Evolutionary conservation across 2,329 filamentous ascomycete genomes (phyloP).

Genomic region (Aspergillus ustus): DNA sequence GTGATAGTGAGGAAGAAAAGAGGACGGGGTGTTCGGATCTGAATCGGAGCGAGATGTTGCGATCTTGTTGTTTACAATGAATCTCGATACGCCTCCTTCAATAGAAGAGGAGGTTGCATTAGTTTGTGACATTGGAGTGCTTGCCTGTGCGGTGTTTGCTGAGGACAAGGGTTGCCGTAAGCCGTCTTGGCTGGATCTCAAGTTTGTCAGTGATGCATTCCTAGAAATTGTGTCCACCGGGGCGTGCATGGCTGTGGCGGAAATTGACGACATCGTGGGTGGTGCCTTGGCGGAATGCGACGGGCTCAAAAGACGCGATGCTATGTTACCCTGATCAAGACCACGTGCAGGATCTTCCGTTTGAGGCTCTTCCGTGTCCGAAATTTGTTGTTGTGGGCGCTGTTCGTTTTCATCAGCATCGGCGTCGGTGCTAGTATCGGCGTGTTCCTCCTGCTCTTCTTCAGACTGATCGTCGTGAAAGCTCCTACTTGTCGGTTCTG

Average conservation of each 20-base stretch:
- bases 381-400: slow-evolving; percentile 12
- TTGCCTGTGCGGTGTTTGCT: slow-evolving; percentile 32
- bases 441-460: slow-evolving; percentile 28
- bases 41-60: slow-evolving; percentile 45
- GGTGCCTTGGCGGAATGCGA: slow-evolving; percentile 50
- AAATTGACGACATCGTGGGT: slow-evolving; percentile 54
- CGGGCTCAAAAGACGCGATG: slow-evolving; percentile 43
- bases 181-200: slow-evolving; percentile 38
- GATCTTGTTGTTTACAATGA: slow-evolving; percentile 44
- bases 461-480: slow-evolving; percentile 32
- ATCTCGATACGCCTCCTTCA: slow-evolving; percentile 52
- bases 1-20: slow-evolving; percentile 53
- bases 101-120: slow-evolving; percentile 53
- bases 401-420: slow-evolving; percentile 22
- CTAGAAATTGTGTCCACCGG: slow-evolving; percentile 40
- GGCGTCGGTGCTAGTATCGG: slow-evolving; percentile 12
- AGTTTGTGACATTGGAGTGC: slow-evolving; percentile 35
- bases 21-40: slow-evolving; percentile 51
- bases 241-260: slow-evolving; percentile 48
- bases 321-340: slow-evolving; percentile 42
- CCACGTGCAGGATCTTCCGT: slow-evolving; percentile 25
- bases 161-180: slow-evolving; percentile 38
- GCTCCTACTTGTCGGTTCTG: slow-evolving; percentile 41
- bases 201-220: slow-evolving; percentile 41
- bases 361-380: slow-evolving; percentile 26